Base-by-base conservation (phyloP, 441 rosid genomes). In the Raphanus hybrid region DNA sequence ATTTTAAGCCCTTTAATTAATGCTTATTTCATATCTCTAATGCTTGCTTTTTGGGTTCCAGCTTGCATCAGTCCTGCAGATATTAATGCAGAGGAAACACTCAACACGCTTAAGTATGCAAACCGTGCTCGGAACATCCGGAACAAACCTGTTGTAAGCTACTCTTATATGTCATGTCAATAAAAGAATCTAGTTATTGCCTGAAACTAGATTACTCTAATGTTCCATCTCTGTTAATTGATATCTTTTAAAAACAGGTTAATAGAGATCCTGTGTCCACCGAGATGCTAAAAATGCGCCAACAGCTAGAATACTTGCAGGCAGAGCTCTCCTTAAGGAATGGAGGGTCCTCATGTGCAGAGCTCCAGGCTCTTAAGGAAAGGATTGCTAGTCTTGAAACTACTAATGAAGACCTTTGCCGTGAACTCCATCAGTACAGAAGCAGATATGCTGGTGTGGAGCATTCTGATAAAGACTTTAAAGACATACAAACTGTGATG, bases 1-100 rank as follows among this genome's bases (percentile, higher is more conserved):
- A 34, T 11, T 43, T 43, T 11, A 43, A 43, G n/a, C 52, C 52
- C 52, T 11, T 29, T 29, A 29, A 29, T 39, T 29, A 29, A 35
- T 43, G 4, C 39, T 35, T 35, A 9, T 52, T 29, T 64, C 1
- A 23, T 66, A 45, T 72, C 52, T 61, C 27, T 69, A 50, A 16
- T 12, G 54, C 32, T 61, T 52, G 45, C 20, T 74, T 29, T 29
- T 29, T 29, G 34, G 34, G 34, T 29, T 29, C 34, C 88, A 96
- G 98, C 99, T 71, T 96, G 99, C 88, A 90, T 96, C 75, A 96
- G 99, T 79, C 99, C 98, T 34, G 98, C 99, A 64, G 99, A 96
- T 84, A 93, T 92, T 67, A 96, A 96, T 85, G 98, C 96, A 1
- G 99, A 96, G 88, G 99, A 96, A 84, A 93, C 98, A n/a, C 95